Percentiles rank a stretch among this genome's conserved stretches.
phyloP scores from a whole-genome alignment of 2,329 filamentous ascomycete species.

The Pseudogymnoascus sp. region DNA sequence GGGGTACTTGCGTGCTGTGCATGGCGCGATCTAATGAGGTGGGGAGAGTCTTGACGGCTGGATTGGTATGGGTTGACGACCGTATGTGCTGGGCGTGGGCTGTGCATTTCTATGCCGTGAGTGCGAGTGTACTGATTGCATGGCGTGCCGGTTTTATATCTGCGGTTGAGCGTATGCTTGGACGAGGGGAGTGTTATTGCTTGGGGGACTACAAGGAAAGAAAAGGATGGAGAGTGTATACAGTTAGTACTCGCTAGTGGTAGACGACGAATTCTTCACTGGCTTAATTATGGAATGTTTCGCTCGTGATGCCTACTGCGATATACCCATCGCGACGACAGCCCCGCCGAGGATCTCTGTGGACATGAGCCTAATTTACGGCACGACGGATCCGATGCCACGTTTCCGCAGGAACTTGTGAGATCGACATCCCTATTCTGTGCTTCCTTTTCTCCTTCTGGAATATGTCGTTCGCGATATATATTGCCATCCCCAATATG shows the following conservation, averaged over 20 bases:
- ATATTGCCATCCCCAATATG: neutral
- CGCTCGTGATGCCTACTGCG: neutral
- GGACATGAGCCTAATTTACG: neutral
- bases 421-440: neutral
- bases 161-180: neutral
- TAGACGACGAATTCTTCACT: neutral
- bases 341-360: neutral
- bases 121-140: neutral
- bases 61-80: neutral
- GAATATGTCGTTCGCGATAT: neutral
- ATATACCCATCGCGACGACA: neutral
- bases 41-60: neutral
- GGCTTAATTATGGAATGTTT: neutral
- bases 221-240: neutral
- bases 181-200: neutral
- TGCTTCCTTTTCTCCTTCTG: neutral
- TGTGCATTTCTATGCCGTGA: neutral
- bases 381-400: neutral
- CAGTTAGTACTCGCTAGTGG: neutral
- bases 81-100: neutral
- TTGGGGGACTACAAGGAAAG: neutral
- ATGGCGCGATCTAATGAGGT: neutral
- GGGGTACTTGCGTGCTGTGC: neutral
- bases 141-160: conserved; percentile 1
- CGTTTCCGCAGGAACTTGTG: neutral